Evolutionary conservation across 805 yeast species (phyloP).

Genomic region (Candida berthetii): DNA sequence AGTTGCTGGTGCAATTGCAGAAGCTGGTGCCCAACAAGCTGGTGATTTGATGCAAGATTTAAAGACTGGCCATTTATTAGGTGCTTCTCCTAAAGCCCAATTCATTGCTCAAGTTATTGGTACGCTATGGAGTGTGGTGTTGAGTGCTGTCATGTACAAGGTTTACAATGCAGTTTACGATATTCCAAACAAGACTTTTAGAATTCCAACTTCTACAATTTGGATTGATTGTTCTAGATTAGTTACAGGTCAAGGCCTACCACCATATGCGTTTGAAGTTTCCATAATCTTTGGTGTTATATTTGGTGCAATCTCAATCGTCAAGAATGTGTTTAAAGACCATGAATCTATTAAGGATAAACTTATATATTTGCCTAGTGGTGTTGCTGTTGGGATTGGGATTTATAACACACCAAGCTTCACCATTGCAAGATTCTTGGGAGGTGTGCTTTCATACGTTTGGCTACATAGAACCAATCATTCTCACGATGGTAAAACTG

Average conservation of each 20-base stretch:
- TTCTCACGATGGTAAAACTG: constrained; percentile 48
- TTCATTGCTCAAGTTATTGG: constrained; percentile 88
- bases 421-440: constrained; percentile 87
- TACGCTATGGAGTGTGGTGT: constrained; percentile 72
- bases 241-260: constrained; percentile 87
- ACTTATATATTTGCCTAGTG: constrained; percentile 71
- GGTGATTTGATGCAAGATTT: constrained; percentile 97
- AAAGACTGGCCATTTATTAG: constrained; percentile 87
- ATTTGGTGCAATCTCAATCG: constrained; percentile 64
- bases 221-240: constrained; percentile 96
- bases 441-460: constrained; percentile 64
- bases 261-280: constrained; percentile 64
- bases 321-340: constrained; percentile 49
- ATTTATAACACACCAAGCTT: constrained; percentile 91
- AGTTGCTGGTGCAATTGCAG: constrained; percentile 95
- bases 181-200: constrained; percentile 74
- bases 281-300: constrained; percentile 56
- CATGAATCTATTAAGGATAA: constrained; percentile 28
- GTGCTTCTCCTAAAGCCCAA: constrained; percentile 91
- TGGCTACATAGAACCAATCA: constrained; percentile 42
- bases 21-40: constrained; percentile 98
- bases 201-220: constrained; percentile 92
- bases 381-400: constrained; percentile 97
- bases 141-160: constrained; percentile 78
- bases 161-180: constrained; percentile 77